Base-by-base conservation (phyloP, 2,329 filamentous ascomycete species). In the Epichloe aotearoae region DNA sequence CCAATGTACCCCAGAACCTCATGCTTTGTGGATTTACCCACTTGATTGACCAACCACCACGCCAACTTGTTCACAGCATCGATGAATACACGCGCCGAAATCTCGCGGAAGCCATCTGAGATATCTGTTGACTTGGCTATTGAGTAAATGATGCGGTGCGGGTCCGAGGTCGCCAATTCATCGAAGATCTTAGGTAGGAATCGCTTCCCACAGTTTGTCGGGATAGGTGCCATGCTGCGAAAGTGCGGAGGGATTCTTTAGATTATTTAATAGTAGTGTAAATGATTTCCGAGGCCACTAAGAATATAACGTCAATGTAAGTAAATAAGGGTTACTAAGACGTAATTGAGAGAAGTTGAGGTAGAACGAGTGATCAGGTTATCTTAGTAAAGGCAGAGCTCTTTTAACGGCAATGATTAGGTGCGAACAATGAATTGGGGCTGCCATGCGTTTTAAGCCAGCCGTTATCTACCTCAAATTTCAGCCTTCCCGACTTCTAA, bases 181-280 rank as follows among this genome's bases (percentile, higher is more conserved):
- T 64, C 62, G 38, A 64, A 51, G n/a, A 63, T 61, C 40, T 62
- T 58, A 5, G 61, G 61, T 20, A 64, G 55, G 3, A 64, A 48
- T 36, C 62, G 51, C 40, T 50, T 57, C 12, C 59, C 60, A 41
- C 58, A 57, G 11, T 20, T 10, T 14, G 8, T 5, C 17, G 40
- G 20, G 12, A 42, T 23, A 23, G 37, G 15, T 17, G 40, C 19
- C 40, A 42, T 42, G 40, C 20, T 12, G 40, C 4, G 19, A 42
- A 42, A 20, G 10, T 39, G 15, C 0, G 0, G 1, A 39, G 8
- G 12, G n/a, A 17, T 39, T 8, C 3, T 7, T 39, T 39, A 0
- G n/a, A 39, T 5, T 8, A 0, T 39, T 8, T 0, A 17, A n/a
- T 1, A n/a, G 3, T 2, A 17, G n/a, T 6, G 3, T 17, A 39